Evolutionary conservation across 2,329 filamentous ascomycete species (phyloP), one percentile per base, ranked within the genome.

Genomic region (Penicillium hesseltinei): DNA sequence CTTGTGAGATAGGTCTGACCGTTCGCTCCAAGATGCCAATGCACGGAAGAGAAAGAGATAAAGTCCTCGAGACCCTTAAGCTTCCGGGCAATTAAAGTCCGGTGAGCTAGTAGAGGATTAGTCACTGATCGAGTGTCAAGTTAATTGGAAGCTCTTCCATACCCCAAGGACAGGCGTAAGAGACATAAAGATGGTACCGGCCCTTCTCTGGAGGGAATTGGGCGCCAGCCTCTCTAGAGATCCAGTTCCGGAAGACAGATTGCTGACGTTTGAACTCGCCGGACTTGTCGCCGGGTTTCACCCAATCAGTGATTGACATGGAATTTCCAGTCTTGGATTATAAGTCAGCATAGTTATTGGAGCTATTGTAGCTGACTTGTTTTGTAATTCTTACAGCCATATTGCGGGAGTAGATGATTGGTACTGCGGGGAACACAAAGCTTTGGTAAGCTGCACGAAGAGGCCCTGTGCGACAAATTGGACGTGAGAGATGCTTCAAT

Each of bases 171-270:
- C 92, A 97, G 7, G 92, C 92, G 76, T 96, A 96, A 69, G 89
- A 93, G 65, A 96, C 88, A 72, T 93, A 99, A 67, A 99, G 85
- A 77, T 99, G 94, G 74, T 99, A 99, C 55, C 94, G 84, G 52
- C 84, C 91, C 77, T 90, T 91, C 77, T 97, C 93, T 0, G 91
- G 84, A 5, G 91, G 89, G 66, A 92, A 97, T 73, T 87, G 78
- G 5, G 90, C 88, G 42, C 84, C 87, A 1, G 85, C 76, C 66
- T 90, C 84, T 61, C 82, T 84, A 33, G 89, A 91, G 74, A 96
- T 89, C 75, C 80, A 90, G 74, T 89, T 85, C 58, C 94, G 87
- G 78, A 97, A 97, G 54, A 86, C 83, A 59, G 90, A 94, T 61
- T 83, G 82, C 73, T 92, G 90, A 61, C 93, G 88, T 80, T 96